Evolutionary conservation across 1,284 basidiomycete species (phyloP), one percentile per base, ranked within the genome.

Genomic region (Dichomitus squalens): DNA sequence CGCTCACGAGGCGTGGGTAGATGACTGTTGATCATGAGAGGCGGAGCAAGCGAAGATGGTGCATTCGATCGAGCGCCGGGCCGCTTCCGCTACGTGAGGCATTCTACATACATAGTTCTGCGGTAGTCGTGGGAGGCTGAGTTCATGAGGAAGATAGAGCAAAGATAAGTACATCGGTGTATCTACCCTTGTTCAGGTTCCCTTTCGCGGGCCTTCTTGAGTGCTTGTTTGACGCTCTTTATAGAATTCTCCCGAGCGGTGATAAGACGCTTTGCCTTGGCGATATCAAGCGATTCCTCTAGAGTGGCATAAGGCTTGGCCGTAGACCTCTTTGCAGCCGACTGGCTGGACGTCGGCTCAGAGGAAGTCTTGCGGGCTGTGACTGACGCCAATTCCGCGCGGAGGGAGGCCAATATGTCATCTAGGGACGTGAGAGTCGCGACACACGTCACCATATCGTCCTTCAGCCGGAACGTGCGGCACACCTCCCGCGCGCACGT

Each of bases 401-500:
- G 83, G 29, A 89, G 73, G 16, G 76, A 73, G 2, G 75, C 72
- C 34, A 93, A 75, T 21, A 86, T 75, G 40, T 79, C 80, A 66
- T 93, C 91, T 21, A 92, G 75, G 1, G 76, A 80, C 4, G 67
- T 70, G n/a, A 93, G 73, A 20, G 83, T 83, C 5, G 79, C 70
- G 20, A 89, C 73, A 57, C 74, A 79, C 35, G 86, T 84, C 16
- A 82, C 79, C 52, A 90, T 75, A 58, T 89, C 85, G 58, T 92
- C 89, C 46, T 80, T 74, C 36, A 78, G 75, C 59, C 84, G 84
- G 76, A 91, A 90, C 29, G 75, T 73, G 23, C 79, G 79, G 66
- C 92, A 88, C 7, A 91, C 92, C 67, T 92, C 88, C 14, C 79
- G 72, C 1, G 91, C 78, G 66, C 89, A 92, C 4, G 79, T 83